Evolutionary conservation across 1,284 basidiomycete genomes (phyloP), one percentile per base, ranked within the genome.

Genomic region (Fomitopsis betulina): DNA sequence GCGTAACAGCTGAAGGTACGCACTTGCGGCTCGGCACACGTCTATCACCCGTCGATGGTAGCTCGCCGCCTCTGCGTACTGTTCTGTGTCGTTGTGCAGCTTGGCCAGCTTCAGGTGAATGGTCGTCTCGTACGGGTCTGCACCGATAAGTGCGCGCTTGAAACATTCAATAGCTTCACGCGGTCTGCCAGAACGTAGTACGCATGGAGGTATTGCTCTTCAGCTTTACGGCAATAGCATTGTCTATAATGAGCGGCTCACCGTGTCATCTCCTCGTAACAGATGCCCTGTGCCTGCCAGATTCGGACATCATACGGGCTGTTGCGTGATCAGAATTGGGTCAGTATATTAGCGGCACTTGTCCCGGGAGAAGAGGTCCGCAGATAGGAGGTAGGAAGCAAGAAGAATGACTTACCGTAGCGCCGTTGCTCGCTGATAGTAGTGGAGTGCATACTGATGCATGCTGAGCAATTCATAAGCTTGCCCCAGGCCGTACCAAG

Each of bases 401-500:
- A 40, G 13, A 58, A 39, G 39, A 35, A 19, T 17, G 19, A 70
- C 82, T 59, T 65, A 94, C 92, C 92, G 81, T 60, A 98, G 79
- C 25, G 94, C 91, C 19, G 95, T 96, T 1, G 97, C 96, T 68
- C 94, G 89, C 69, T 98, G 96, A 70, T 96, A 98, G 76, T 99
- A 99, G 73, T 97, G 88, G 52, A 99, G 79, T 2, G 96, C 93
- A 75, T 98, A 98, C 69, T 94, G 89, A 63, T 94, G 94, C 89
- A 98, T 98, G 68, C 92, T 95, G 61, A 98, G 79, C 38, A 99
- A 81, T 71, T 98, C 96, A 71, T 99, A 99, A 19, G 96, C 94
- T 71, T 99, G 96, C 1, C 96, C 97, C 52, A 99, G 86, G 23
- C 97, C 97, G 73, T 97, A 98, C 96, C 97, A 99, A 8, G 96